These are phyloP conservation scores for Auriscalpium orientale DNA, from an alignment of 768 basidiomycete species.

Conservation along the genomic window DNA sequence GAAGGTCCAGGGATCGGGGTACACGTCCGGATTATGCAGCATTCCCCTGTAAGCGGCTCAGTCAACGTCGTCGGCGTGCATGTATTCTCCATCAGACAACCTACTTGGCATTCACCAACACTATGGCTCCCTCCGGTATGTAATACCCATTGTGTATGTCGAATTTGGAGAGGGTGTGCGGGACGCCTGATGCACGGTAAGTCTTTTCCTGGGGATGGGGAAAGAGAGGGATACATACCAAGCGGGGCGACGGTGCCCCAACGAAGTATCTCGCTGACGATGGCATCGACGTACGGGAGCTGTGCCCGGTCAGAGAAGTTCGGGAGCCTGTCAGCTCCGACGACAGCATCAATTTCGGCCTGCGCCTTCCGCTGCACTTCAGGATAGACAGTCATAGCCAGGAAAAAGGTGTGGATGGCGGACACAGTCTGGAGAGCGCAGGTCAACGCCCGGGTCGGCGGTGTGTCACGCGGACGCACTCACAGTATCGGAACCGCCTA, in stretches of 20 bases:
- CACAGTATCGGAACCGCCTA: background rate
- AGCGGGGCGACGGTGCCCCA: constrained; percentile 1
- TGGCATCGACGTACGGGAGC: background rate
- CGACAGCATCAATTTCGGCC: constrained; percentile 8
- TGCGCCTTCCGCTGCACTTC: constrained; percentile 9
- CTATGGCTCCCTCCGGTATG: constrained; percentile 3
- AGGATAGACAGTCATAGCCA: constrained; percentile 12
- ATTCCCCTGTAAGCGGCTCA: constrained; percentile 15
- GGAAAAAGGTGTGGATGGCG: background rate
- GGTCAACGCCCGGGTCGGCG: background rate
- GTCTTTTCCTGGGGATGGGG: no score
- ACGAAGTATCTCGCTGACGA: constrained; percentile 4
- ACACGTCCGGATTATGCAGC: constrained; percentile 27
- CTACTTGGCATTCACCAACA: background rate
- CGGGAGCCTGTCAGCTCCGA: constrained; percentile 6
- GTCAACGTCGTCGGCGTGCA: background rate
- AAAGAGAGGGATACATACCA: background rate
- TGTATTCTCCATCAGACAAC: no score
- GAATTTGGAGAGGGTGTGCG: background rate
- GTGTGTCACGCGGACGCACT: background rate
- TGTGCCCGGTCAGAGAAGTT: background rate
- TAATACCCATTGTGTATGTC: constrained; percentile 8
- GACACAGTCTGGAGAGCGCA: background rate
- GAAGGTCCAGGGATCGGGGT: constrained; percentile 27
- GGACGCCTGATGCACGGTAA: background rate